A percentile compares a stretch with the other conserved stretches of the same genome.
Conservation (phyloP, 352 stramenopile genomes). For the Saprolegnia diclina region DNA sequence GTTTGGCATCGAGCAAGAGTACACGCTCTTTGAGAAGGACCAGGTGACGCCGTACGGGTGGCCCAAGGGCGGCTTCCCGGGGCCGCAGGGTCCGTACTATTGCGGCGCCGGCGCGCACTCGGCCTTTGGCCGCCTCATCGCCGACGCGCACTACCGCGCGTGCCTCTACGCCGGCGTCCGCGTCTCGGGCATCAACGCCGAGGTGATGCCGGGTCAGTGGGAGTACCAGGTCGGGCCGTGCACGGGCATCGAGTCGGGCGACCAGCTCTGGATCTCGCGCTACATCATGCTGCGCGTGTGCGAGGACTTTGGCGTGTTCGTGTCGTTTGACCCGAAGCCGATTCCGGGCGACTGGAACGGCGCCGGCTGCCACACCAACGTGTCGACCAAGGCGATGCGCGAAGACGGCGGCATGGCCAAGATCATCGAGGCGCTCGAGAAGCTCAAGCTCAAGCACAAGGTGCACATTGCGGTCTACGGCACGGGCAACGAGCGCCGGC, state of each 20-base stretch:
- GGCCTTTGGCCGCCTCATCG: slow-evolving; percentile 92
- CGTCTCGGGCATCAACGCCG: slow-evolving; percentile 95
- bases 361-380: slow-evolving; percentile 94
- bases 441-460: slow-evolving; percentile 95
- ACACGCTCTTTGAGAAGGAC: slow-evolving; percentile 90
- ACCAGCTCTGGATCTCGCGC: slow-evolving; percentile 96
- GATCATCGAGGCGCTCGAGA: slow-evolving; percentile 98
- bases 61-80: slow-evolving; percentile 86
- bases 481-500: slow-evolving; percentile 93
- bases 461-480: slow-evolving; percentile 97
- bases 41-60: slow-evolving; percentile 87
- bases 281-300: slow-evolving; percentile 97
- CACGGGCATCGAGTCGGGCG: slow-evolving; percentile 93
- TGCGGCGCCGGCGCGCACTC: slow-evolving; percentile 93
- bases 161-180: slow-evolving; percentile 94
- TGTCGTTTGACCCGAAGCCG: slow-evolving; percentile 96
- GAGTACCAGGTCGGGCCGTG: slow-evolving; percentile 98
- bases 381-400: slow-evolving; percentile 95
- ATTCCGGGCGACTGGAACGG: slow-evolving; percentile 98
- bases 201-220: slow-evolving; percentile 97
- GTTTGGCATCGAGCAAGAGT: slow-evolving; percentile 98
- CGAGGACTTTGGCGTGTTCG: slow-evolving; percentile 96
- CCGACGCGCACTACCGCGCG: slow-evolving; percentile 92
- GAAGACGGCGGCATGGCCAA: slow-evolving; percentile 88
- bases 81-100: slow-evolving; percentile 90